Evolutionary conservation across 2,329 filamentous ascomycete species (phyloP).

Genomic region (Diaporthe destruens): DNA sequence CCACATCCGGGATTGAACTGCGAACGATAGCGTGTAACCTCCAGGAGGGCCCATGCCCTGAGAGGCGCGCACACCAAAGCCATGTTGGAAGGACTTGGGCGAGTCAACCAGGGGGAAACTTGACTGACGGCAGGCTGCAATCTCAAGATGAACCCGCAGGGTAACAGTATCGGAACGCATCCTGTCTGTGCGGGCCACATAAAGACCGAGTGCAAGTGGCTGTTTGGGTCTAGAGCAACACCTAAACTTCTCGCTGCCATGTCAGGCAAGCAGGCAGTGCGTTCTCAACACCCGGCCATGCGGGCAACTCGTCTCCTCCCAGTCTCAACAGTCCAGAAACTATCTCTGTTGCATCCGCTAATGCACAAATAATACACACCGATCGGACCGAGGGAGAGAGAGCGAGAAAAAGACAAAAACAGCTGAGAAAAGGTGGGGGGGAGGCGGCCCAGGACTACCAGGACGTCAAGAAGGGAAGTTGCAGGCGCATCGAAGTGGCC

Average conservation of each 20-base stretch:
- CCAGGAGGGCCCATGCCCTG: no score
- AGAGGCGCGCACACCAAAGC: background rate
- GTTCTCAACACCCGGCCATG: background rate
- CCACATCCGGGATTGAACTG: background rate
- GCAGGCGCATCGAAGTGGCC: background rate
- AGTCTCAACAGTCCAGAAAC: background rate
- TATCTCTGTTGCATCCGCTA: background rate
- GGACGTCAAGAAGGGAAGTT: background rate
- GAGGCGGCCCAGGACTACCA: no score
- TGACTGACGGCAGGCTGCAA: constrained; percentile 10
- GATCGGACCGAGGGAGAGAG: background rate
- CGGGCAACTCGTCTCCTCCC: background rate
- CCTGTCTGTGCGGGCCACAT: background rate
- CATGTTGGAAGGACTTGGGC: background rate
- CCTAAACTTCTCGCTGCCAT: background rate
- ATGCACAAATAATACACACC: background rate
- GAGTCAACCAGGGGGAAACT: constrained; percentile 20
- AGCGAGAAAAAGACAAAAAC: no score
- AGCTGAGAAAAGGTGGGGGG: no score
- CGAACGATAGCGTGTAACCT: no score
- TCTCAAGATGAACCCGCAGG: background rate
- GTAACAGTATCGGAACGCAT: background rate
- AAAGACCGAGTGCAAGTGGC: no score
- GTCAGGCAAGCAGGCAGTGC: background rate
- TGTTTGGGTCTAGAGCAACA: background rate